These are phyloP conservation scores for Pseudopyrenochaeta lycopersici DNA, from an alignment of 2,329 filamentous ascomycete genomes.

Conservation along the genomic window DNA sequence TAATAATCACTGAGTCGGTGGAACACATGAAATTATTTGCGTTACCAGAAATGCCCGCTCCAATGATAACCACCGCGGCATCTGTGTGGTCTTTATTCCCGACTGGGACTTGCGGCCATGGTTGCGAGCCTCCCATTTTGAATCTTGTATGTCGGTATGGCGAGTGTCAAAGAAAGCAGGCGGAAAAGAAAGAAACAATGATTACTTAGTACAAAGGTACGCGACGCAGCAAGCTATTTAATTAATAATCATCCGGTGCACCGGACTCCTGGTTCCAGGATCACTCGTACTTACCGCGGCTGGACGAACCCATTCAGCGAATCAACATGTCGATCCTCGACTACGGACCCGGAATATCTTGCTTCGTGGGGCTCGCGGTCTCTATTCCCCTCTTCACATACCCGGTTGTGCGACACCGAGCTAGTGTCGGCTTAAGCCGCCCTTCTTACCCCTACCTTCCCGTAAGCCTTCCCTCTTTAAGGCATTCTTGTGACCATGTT, in stretches of 20 bases:
- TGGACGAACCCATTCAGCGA: background rate
- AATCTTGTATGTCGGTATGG: background rate
- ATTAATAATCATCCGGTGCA: too few relatives aligned
- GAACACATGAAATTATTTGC: background rate
- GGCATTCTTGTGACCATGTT: too few relatives aligned
- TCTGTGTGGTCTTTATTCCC: slow-evolving; percentile 62
- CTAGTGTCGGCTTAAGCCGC: background rate
- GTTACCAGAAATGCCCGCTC: slow-evolving; percentile 62
- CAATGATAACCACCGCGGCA: slow-evolving; percentile 66
- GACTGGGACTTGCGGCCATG: slow-evolving; percentile 56
- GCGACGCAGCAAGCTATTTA: too few relatives aligned
- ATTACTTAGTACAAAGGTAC: background rate
- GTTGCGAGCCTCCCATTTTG: slow-evolving; percentile 51
- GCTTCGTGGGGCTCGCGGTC: background rate
- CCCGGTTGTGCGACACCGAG: background rate
- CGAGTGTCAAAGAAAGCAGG: background rate
- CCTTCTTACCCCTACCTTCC: too few relatives aligned
- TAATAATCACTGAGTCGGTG: slow-evolving; percentile 1
- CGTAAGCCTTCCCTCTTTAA: too few relatives aligned
- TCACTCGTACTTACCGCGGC: too few relatives aligned
- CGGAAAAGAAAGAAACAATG: background rate
- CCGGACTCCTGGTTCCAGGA: too few relatives aligned
- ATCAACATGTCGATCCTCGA: background rate
- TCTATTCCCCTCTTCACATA: background rate
- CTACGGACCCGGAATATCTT: background rate